A percentile compares a stretch with the other conserved stretches of the same genome.
Evolutionary conservation across 2,329 filamentous ascomycete genomes (phyloP).

Genomic region (Colletotrichum sp.): DNA sequence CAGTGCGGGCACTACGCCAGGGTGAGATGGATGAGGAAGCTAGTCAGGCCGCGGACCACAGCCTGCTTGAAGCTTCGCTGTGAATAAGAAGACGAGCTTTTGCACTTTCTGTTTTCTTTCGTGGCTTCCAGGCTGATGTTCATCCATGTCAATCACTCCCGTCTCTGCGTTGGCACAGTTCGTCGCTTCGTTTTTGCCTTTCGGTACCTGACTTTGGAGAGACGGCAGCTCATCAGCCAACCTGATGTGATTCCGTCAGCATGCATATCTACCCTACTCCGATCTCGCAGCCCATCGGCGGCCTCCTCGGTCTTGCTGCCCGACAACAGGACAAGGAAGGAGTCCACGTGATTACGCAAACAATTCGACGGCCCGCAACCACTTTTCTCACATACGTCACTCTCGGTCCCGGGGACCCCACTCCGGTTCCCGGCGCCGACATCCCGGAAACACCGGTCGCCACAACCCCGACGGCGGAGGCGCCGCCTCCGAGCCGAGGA

Average conservation of each 20-base stretch:
- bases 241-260: conserved; percentile 8
- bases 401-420: conserved; percentile 21
- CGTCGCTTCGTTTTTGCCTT: background rate
- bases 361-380: conserved; percentile 33
- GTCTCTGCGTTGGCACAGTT: background rate
- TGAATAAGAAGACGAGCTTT: background rate
- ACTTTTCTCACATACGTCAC: conserved; percentile 42
- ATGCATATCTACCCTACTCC: conserved; percentile 9
- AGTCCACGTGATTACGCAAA: conserved; percentile 36
- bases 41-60: background rate
- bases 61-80: background rate
- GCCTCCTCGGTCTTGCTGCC: background rate
- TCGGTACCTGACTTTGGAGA: background rate
- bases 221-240: background rate
- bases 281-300: background rate
- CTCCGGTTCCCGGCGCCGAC: conserved; percentile 15
- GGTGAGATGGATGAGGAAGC: background rate
- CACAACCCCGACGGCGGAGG: background rate
- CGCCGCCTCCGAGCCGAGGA: conserved; percentile 7
- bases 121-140: background rate
- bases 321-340: conserved; percentile 1
- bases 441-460: conserved; percentile 15
- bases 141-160: background rate
- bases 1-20: background rate
- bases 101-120: background rate